Percentiles rank a stretch among this genome's conserved stretches.
Evolutionary conservation across 148 eudicot genomes (phyloP).

Genomic region (Pharnaceum exiguum): DNA sequence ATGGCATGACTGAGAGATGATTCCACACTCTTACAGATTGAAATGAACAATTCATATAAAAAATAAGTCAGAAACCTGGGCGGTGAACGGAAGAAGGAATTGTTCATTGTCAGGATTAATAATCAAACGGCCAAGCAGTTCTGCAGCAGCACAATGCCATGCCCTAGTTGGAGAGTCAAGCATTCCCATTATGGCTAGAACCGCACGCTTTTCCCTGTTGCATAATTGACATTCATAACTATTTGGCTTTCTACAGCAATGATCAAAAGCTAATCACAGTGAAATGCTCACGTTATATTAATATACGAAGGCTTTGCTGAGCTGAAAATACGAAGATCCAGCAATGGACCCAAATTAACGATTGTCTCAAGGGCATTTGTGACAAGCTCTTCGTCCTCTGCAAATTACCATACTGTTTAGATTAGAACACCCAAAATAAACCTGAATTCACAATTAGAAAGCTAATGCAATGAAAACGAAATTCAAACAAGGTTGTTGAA

Average conservation of each 20-base stretch:
- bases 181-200: conserved; percentile 81
- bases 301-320: conserved; percentile 88
- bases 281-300: conserved; percentile 66
- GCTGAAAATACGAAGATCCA: conserved; percentile 89
- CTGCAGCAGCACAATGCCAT: conserved; percentile 98
- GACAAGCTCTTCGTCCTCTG: conserved; percentile 98
- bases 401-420: too few species aligned
- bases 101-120: conserved; percentile 94
- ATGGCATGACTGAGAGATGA: background rate
- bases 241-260: background rate
- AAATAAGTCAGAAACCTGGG: conserved; percentile 49
- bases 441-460: too few species aligned
- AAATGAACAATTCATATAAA: background rate
- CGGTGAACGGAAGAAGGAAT: conserved; percentile 76
- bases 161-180: conserved; percentile 69
- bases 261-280: background rate
- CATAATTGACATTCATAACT: background rate
- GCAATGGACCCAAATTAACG: conserved; percentile 77
- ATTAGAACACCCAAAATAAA: too few species aligned
- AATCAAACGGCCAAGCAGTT: conserved; percentile 77
- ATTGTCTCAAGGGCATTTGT: conserved; percentile 93
- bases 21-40: background rate
- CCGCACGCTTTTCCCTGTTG: conserved; percentile 78
- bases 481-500: too few species aligned
- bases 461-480: too few species aligned